A percentile compares a stretch with the other conserved stretches of the same genome.
These are phyloP conservation scores for Boechera retrofracta DNA, from an alignment of 345 rosid genomes.

Conservation along the genomic window DNA sequence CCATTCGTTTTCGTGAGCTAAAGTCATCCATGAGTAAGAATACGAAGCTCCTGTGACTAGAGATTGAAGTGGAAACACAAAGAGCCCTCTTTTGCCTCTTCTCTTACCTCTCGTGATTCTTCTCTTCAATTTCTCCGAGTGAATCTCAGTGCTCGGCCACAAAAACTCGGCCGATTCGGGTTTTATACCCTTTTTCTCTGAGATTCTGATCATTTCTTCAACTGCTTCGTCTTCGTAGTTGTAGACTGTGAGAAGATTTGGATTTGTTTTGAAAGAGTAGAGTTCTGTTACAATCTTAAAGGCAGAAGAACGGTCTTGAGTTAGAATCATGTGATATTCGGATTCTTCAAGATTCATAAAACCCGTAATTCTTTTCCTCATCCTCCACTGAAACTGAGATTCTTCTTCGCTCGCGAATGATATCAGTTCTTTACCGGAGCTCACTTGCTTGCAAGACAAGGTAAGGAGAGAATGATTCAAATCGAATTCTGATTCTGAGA, in stretches of 20 bases:
- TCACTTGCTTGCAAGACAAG: conserved; percentile 56
- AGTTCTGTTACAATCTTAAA: conserved; percentile 77
- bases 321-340: conserved; percentile 68
- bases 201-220: conserved; percentile 54
- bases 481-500: conserved; percentile 22
- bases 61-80: conserved; percentile 87
- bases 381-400: conserved; percentile 52
- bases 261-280: conserved; percentile 61
- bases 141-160: conserved; percentile 65
- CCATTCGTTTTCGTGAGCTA: conserved; percentile 82
- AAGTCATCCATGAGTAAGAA: conserved; percentile 80
- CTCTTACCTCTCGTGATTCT: conserved; percentile 50
- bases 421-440: conserved; percentile 49
- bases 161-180: conserved; percentile 65
- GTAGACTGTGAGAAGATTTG: conserved; percentile 73
- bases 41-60: conserved; percentile 72
- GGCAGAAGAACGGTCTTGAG: conserved; percentile 74
- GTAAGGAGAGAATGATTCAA: conserved; percentile 48
- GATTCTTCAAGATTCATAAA: conserved; percentile 83
- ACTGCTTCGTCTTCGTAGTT: conserved; percentile 78
- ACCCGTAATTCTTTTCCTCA: conserved; percentile 60
- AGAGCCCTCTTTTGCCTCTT: conserved; percentile 61
- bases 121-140: conserved; percentile 57
- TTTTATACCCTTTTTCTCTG: conserved; percentile 69
- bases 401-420: conserved; percentile 52